Conservation (phyloP, 495 filamentous ascomycete species). For the Rostrohypoxylon terebratum region DNA sequence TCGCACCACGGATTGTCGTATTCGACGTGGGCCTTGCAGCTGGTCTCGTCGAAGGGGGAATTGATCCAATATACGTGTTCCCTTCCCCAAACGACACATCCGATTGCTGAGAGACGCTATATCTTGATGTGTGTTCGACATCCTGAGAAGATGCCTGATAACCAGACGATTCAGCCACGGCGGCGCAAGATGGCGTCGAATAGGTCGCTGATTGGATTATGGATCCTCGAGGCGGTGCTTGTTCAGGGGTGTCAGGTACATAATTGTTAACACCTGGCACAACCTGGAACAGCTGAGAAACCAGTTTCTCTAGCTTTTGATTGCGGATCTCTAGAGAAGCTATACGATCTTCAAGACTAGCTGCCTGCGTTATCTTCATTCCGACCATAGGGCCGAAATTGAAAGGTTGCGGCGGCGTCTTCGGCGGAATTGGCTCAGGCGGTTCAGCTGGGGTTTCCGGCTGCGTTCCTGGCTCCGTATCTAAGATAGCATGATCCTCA, state of each 20-base stretch:
- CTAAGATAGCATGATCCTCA: conserved; percentile 54
- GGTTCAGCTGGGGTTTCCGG: conserved; percentile 46
- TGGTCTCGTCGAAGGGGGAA: conserved; percentile 52
- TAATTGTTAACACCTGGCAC: conserved; percentile 53
- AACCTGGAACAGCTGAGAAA: conserved; percentile 57
- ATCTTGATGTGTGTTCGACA: conserved; percentile 41
- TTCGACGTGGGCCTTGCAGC: conserved; percentile 53
- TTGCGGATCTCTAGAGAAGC: conserved; percentile 58
- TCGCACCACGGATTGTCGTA: conserved; percentile 55
- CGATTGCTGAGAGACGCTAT: conserved; percentile 52
- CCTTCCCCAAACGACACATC: conserved; percentile 59
- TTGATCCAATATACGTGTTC: conserved; percentile 52
- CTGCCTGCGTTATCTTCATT: conserved; percentile 67
- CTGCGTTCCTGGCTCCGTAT: conserved; percentile 47
- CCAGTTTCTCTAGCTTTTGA: conserved; percentile 60
- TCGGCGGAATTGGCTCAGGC: conserved; percentile 49
- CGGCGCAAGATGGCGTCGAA: conserved; percentile 47
- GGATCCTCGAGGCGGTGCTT: conserved; percentile 29
- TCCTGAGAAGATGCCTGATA: conserved; percentile 43
- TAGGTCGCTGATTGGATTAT: conserved; percentile 44
- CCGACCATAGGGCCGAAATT: conserved; percentile 59
- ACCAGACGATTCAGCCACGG: conserved; percentile 27
- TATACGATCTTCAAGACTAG: conserved; percentile 63
- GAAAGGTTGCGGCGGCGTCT: conserved; percentile 64
- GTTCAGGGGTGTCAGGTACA: conserved; percentile 42